Evolutionary conservation across 345 rosid species (phyloP).

Genomic region (rapeseed (Brassica napus)): Da-Ae NC_063438.1:28022001-28022500

Average conservation of each 20-base stretch:
- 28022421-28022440: too few relatives aligned
- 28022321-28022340: slow-evolving; percentile 69
- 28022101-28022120: slow-evolving; percentile 54
- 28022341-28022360: slow-evolving; percentile 74
- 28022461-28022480: too few relatives aligned
- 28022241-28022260: background rate
- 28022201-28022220: slow-evolving; percentile 59
- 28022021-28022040: slow-evolving; percentile 72
- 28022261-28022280: background rate
- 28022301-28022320: slow-evolving; percentile 72
- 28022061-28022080: slow-evolving; percentile 71
- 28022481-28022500: background rate
- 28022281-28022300: slow-evolving; percentile 43
- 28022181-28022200: slow-evolving; percentile 75
- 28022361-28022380: slow-evolving; percentile 85
- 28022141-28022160: slow-evolving; percentile 75
- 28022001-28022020: slow-evolving; percentile 75
- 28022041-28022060: slow-evolving; percentile 62
- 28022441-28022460: too few relatives aligned
- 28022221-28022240: slow-evolving; percentile 51
- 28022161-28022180: slow-evolving; percentile 51
- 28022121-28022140: slow-evolving; percentile 73
- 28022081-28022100: slow-evolving; percentile 63
- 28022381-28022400: slow-evolving; percentile 73
- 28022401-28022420: background rate